Conservation (phyloP, 805 yeast species). For the Candida chilensis region DNA sequence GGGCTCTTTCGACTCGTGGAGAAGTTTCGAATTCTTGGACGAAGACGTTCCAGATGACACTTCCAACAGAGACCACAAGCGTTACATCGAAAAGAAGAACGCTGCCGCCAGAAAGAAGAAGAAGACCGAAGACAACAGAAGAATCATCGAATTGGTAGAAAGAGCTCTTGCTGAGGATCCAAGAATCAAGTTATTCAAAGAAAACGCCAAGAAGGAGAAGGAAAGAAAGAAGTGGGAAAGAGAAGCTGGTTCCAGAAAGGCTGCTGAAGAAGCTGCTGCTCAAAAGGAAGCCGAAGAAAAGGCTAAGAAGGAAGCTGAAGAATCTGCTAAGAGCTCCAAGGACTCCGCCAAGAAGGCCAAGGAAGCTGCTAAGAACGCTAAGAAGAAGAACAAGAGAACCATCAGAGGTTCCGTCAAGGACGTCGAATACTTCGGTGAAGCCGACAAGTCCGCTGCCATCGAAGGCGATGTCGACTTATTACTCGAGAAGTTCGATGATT, state of each 20-base stretch:
- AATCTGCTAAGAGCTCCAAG: constrained; percentile 51
- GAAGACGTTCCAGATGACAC: constrained; percentile 99
- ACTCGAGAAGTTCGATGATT: constrained; percentile 74
- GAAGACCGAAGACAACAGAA: constrained; percentile 94
- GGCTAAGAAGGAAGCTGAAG: constrained; percentile 70
- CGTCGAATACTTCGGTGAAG: constrained; percentile 76
- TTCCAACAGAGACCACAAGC: constrained; percentile 98
- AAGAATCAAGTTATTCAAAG: constrained; percentile 88
- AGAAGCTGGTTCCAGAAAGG: constrained; percentile 95
- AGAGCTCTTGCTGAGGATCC: constrained; percentile 90
- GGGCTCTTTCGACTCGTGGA: constrained; percentile 95
- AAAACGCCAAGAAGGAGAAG: constrained; percentile 89
- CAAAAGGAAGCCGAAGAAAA: constrained; percentile 85
- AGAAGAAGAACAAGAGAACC: constrained; percentile 93
- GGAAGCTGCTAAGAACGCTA: constrained; percentile 95
- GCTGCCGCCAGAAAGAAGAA: constrained; percentile 93
- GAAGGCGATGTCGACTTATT: constrained; percentile 76
- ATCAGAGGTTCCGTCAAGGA: constrained; percentile 81
- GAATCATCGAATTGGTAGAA: constrained; percentile 78
- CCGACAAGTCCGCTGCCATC: constrained; percentile 52
- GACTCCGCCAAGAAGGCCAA: constrained; percentile 70
- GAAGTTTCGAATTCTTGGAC: constrained; percentile 94
- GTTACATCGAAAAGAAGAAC: constrained; percentile 96
- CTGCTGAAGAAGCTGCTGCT: constrained; percentile 84
- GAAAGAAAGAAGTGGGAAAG: constrained; percentile 95